Base-by-base conservation (phyloP, 2,329 filamentous ascomycete genomes). In the Dendrostoma leiphaemia region DNA sequence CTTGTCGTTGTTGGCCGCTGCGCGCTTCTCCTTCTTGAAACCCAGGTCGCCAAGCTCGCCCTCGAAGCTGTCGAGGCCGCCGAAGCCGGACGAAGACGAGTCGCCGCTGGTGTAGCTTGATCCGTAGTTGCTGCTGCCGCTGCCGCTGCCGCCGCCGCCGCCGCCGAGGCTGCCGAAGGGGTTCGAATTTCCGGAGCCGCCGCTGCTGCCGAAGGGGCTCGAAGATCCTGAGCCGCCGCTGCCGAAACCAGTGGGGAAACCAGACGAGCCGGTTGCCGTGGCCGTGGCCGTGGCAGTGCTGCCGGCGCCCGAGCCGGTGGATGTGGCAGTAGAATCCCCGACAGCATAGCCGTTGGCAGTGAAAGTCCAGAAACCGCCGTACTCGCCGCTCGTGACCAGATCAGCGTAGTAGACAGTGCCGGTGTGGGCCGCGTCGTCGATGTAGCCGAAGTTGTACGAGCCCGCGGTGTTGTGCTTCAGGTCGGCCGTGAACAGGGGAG, bases 311-410 rank as follows among this genome's bases (percentile, higher is more conserved):
- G 48, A 43, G 19, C 37, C 19, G 6, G 48, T 34, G 21, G 48
- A 43, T 2, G 48, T 43, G 28, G 28, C 15, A 5, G 48, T 41
- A 28, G 64, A 64, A 48, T 66, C 66, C 53, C 66, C 75, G 60
- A 81, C 71, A 41, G 75, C 71, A 55, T 74, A 69, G 40, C 74
- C 71, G 59, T 76, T 77, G 51, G 73, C 74, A 56, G 81, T 77
- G 56, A 83, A 82, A 53, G 76, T 71, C 82, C 82, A 85, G 71
- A 77, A 84, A 26, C 80, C 80, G 15, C 77, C 68, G 56, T 65
- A 69, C 59, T 65, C 74, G 65, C 79, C 72, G 60, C 82, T 75
- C n/a, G 51, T 51, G 29, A 51, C 19, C 6, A 51, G 48, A 23
- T 70, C 56, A 19, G 75, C 70, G 68, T 81, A 85, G 57, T 68